Percentiles rank a stretch among this genome's conserved stretches.
These are phyloP conservation scores for Peronosclerospora sorghi DNA, from an alignment of 352 stramenopile species.

Conservation along the genomic window DNA sequence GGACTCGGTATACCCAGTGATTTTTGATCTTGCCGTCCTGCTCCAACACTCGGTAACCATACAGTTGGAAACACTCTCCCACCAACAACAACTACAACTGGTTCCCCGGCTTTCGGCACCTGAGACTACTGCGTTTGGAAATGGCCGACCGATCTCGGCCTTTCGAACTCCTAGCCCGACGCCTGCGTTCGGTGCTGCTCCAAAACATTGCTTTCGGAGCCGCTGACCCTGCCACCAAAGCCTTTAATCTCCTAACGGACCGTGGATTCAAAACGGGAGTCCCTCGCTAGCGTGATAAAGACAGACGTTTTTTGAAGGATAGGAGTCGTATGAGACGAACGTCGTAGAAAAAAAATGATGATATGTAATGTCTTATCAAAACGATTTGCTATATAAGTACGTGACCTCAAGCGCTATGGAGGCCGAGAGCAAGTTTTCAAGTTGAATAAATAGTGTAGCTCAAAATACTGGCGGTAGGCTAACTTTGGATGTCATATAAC, in stretches of 20 bases:
- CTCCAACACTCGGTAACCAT: slow-evolving; percentile 23
- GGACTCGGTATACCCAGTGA: slow-evolving; percentile 11
- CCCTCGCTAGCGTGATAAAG: slow-evolving; percentile 34
- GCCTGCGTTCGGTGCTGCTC: slow-evolving; percentile 13
- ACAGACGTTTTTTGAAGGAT: slow-evolving; percentile 56
- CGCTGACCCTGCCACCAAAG: slow-evolving; percentile 9
- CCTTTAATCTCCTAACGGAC: slow-evolving; percentile 24
- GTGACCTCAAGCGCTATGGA: too few species aligned
- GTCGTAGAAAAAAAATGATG: slow-evolving; percentile 29
- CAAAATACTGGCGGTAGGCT: too few species aligned
- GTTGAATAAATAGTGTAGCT: too few species aligned
- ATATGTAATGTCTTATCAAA: too few species aligned
- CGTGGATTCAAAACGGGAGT: slow-evolving; percentile 62
- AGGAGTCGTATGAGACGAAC: slow-evolving; percentile 20
- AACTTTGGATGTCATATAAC: too few species aligned
- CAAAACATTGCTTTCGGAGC: slow-evolving; percentile 16
- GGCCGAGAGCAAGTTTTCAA: too few species aligned
- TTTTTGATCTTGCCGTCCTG: slow-evolving; percentile 28
- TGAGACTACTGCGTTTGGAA: slow-evolving; percentile 21
- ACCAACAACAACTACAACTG: too few species aligned
- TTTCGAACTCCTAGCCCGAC: slow-evolving; percentile 20
- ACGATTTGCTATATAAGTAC: slow-evolving; percentile 23
- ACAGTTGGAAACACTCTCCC: too few species aligned
- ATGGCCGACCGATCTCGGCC: slow-evolving; percentile 19
- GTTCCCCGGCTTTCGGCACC: slow-evolving; percentile 16